Percentiles rank a stretch among this genome's conserved stretches.
Conservation (phyloP, 805 yeast genomes). For the Saccharomycopsis selenospora region DNA sequence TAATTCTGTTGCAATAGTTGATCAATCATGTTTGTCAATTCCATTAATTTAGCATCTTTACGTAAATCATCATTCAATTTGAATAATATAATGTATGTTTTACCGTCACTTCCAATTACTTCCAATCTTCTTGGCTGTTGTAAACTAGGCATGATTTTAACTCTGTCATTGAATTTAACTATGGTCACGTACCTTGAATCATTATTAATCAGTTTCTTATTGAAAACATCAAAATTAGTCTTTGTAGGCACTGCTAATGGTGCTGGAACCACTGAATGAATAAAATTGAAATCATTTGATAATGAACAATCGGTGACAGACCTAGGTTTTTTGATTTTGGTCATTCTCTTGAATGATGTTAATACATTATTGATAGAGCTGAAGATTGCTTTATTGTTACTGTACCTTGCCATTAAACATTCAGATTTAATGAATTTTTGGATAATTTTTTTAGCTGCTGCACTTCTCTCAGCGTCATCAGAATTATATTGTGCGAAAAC, state of each 20-base stretch:
- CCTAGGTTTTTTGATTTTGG: constrained; percentile 22
- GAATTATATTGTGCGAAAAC: constrained; percentile 67
- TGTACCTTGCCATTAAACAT: constrained; percentile 13
- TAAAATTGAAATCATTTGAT: constrained; percentile 37
- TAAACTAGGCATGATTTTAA: constrained; percentile 67
- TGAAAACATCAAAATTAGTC: constrained; percentile 54
- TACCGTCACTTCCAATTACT: constrained; percentile 72
- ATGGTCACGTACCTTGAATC: constrained; percentile 45
- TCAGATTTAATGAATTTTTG: constrained; percentile 9
- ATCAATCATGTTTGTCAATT: constrained; percentile 82
- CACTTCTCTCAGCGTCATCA: constrained; percentile 36
- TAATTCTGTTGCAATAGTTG: constrained; percentile 56
- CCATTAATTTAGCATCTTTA: constrained; percentile 92
- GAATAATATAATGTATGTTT: constrained; percentile 65
- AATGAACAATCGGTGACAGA: constrained; percentile 24
- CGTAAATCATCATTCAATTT: constrained; percentile 87
- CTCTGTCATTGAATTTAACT: constrained; percentile 56
- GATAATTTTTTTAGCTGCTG: constrained; percentile 23
- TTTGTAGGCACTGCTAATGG: constrained; percentile 68
- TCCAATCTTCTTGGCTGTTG: constrained; percentile 80
- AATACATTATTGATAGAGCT: constrained; percentile 26
- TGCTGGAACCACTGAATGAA: constrained; percentile 36
- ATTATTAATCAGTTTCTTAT: constrained; percentile 40
- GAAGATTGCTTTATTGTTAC: constrained; percentile 21
- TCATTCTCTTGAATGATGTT: constrained; percentile 26